Base-by-base conservation (phyloP, 805 yeast genomes). In the Candida easanensis region DNA sequence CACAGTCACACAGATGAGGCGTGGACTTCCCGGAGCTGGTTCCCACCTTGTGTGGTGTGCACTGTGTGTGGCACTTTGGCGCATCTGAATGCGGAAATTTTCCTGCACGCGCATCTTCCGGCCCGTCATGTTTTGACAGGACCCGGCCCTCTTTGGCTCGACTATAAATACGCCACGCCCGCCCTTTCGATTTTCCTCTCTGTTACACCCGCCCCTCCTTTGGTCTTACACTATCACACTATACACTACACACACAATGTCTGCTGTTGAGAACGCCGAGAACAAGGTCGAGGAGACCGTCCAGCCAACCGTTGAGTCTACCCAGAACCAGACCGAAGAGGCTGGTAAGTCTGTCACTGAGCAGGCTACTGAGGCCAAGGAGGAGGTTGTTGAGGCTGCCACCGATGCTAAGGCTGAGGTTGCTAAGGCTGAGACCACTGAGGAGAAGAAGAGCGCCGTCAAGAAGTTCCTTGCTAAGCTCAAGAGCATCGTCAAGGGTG, bases 391-490 rank as follows among this genome's bases (percentile, higher is more conserved):
- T 11, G 36, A 38, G 36, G 45, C 53, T 15, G 50, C 42, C 21
- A 43, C 39, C 17, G 52, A 45, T 14, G 50, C 45, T 23, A 36
- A 38, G 18, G 39, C 31, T 18, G 45, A 39, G 18, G 28, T 23
- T 37, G 35, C 47, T 32, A 44, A 41, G 44, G 54, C 45, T 32
- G 48, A 39, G 22, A 44, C 44, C 33, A 48, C 48, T 33, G 53
- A 42, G 20, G 61, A 52, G 41, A 57, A 57, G 54, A 52, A 53
- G 46, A 36, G 42, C 17, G 42, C 52, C 42, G 36, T 49, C 42
- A 56, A 58, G 52, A 58, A 52, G 51, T 40, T 52, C n/a, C 10
- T 46, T 15, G 45, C 51, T 32, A 58, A 55, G 53, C 15, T 56
- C 18, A 58, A 58, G 48, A 32, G 44, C 18, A 15, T 53, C 30